phyloP scores from a whole-genome alignment of 2,329 filamentous ascomycete genomes.

The Beauveria sp. region DNA sequence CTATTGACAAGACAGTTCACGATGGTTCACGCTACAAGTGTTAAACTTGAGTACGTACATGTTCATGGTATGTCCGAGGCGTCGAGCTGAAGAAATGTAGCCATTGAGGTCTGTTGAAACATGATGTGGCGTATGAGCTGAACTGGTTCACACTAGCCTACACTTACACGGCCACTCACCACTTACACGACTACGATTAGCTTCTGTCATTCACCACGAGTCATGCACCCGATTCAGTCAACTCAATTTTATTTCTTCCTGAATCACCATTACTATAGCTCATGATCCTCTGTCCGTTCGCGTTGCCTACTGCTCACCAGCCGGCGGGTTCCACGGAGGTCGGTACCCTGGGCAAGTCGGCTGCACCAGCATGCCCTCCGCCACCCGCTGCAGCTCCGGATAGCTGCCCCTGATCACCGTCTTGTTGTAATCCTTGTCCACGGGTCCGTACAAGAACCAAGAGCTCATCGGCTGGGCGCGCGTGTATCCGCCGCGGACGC shows the following conservation, averaged over 20 bases:
- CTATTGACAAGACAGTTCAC: neutral
- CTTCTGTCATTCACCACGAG: neutral
- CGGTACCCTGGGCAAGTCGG: neutral
- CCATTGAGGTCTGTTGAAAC: neutral
- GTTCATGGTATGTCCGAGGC: neutral
- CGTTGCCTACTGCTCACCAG: neutral
- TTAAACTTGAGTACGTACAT: neutral
- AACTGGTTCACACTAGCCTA: neutral
- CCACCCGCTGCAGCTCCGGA: constrained; percentile 15
- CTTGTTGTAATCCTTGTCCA: constrained; percentile 18
- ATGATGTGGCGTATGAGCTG: neutral
- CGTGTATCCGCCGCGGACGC: constrained; percentile 16
- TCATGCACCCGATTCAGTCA: neutral
- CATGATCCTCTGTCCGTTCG: neutral
- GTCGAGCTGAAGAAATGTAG: neutral
- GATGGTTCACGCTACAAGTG: neutral
- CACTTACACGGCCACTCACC: neutral
- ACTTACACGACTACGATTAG: neutral
- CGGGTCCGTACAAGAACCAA: constrained; percentile 34
- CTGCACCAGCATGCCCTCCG: neutral
- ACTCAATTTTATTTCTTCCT: neutral
- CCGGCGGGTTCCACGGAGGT: neutral
- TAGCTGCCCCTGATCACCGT: constrained; percentile 16
- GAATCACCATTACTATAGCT: neutral
- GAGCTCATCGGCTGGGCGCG: constrained; percentile 28